Evolutionary conservation across 2,329 filamentous ascomycete genomes (phyloP).

Genomic region (Tolypocladium album): DNA sequence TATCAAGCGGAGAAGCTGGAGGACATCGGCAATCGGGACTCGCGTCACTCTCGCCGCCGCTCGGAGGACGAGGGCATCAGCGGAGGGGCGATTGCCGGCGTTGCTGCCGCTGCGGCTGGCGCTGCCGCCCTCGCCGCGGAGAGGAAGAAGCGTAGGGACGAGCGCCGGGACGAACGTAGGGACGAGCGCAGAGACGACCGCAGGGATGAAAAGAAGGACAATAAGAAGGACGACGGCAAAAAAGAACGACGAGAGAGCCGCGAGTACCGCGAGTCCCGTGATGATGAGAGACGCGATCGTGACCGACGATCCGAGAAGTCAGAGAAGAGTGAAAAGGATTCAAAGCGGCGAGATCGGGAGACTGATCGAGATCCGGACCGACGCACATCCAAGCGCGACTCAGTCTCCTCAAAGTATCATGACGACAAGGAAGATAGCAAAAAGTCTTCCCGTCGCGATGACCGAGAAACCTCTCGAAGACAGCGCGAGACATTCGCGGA

Average conservation of each 20-base stretch:
- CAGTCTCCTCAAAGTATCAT: slow-evolving; percentile 15
- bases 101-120: slow-evolving; percentile 38
- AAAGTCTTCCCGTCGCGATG: slow-evolving; percentile 20
- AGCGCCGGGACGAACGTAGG: slow-evolving; percentile 10
- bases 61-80: slow-evolving; percentile 29
- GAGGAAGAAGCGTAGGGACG: slow-evolving; percentile 8
- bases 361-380: slow-evolving; percentile 13
- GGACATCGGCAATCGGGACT: slow-evolving; percentile 22
- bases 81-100: slow-evolving; percentile 34
- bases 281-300: slow-evolving; percentile 9
- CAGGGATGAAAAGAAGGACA: slow-evolving; percentile 5
- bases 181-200: slow-evolving; percentile 10
- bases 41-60: slow-evolving; percentile 16
- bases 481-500: slow-evolving; percentile 15
- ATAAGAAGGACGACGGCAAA: background rate
- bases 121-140: slow-evolving; percentile 21
- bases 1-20: slow-evolving; percentile 42
- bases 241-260: slow-evolving; percentile 4
- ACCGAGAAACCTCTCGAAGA: slow-evolving; percentile 18
- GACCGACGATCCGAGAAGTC: slow-evolving; percentile 6
- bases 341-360: slow-evolving; percentile 8
- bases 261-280: slow-evolving; percentile 3
- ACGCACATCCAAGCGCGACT: slow-evolving; percentile 18
- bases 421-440: slow-evolving; percentile 17
- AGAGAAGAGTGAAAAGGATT: slow-evolving; percentile 8